Conservation (phyloP, 371 early-diverging fungal genomes). For the Modicella reniformis region DNA sequence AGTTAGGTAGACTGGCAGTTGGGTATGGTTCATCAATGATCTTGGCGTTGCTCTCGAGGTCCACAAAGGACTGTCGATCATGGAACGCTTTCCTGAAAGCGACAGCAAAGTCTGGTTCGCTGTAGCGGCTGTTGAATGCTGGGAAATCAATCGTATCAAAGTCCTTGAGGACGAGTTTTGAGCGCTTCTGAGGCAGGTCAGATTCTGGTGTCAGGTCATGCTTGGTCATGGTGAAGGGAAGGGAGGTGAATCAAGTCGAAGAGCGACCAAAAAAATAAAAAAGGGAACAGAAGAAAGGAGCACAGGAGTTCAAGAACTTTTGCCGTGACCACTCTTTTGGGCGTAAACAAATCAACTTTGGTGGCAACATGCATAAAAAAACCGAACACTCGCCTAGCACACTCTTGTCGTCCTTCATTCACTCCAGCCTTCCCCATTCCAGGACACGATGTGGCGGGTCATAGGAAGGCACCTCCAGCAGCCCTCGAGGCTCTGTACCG, state of each 20-base stretch:
- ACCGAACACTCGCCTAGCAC: not conserved
- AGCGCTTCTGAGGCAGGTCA: slow-evolving; percentile 24
- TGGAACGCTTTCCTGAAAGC: slow-evolving; percentile 44
- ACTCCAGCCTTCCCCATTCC: slow-evolving; percentile 10
- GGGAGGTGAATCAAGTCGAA: not conserved
- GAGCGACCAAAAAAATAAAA: slow-evolving; percentile 3
- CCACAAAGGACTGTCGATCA: slow-evolving; percentile 34
- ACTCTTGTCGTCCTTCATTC: not conserved
- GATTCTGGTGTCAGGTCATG: slow-evolving; percentile 22
- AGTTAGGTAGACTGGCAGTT: slow-evolving; percentile 57
- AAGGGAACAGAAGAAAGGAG: too few species aligned
- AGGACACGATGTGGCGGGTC: slow-evolving; percentile 40
- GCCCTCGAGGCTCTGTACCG: not conserved
- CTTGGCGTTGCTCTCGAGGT: slow-evolving; percentile 32
- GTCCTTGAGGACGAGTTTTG: slow-evolving; percentile 27
- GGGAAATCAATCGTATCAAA: slow-evolving; percentile 22
- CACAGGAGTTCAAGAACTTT: too few species aligned
- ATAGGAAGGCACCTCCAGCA: slow-evolving; percentile 29
- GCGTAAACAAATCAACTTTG: slow-evolving; percentile 19
- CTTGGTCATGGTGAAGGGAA: slow-evolving; percentile 37
- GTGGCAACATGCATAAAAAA: too few species aligned
- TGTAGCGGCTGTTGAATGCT: slow-evolving; percentile 50
- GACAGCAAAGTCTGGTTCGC: slow-evolving; percentile 34
- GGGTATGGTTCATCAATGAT: slow-evolving; percentile 57
- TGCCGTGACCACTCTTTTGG: too few species aligned